A percentile compares a stretch with the other conserved stretches of the same genome.
Conservation (phyloP, 306 rosid species). For the Oemleria cerasiformis region DNA sequence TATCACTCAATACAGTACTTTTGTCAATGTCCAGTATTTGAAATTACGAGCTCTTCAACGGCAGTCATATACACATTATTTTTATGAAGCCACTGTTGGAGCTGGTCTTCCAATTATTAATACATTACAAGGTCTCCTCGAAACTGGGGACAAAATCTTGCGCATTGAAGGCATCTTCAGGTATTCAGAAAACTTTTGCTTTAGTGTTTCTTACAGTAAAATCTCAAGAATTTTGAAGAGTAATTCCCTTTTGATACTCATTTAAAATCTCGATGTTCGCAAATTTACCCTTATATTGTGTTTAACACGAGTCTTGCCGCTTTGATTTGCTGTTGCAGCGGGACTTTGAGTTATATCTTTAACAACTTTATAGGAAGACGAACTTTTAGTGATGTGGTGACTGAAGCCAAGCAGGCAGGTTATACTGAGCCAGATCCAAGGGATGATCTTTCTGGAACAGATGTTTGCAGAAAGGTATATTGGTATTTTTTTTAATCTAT, state of each 20-base stretch:
- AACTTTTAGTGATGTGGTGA: constrained; percentile 83
- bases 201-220: neutral
- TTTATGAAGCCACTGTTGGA: constrained; percentile 98
- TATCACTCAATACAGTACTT: neutral
- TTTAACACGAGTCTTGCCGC: constrained; percentile 10
- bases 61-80: constrained; percentile 93
- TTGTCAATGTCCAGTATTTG: constrained; percentile 63
- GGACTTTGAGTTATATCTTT: constrained; percentile 96
- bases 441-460: constrained; percentile 93
- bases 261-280: too few relatives aligned
- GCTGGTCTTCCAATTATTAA: constrained; percentile 98
- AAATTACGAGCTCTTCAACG: constrained; percentile 94
- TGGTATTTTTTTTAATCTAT: neutral
- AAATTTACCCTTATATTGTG: neutral
- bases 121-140: constrained; percentile 91
- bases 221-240: neutral
- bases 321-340: constrained; percentile 63
- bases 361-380: constrained; percentile 67
- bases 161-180: constrained; percentile 97
- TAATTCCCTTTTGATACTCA: neutral
- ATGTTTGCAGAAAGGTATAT: constrained; percentile 92
- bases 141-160: constrained; percentile 94
- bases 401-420: constrained; percentile 94
- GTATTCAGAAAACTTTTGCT: constrained; percentile 30
- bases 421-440: constrained; percentile 98